Base-by-base conservation (phyloP, 768 basidiomycete genomes). In the Pulveroboletus sp. region DNA sequence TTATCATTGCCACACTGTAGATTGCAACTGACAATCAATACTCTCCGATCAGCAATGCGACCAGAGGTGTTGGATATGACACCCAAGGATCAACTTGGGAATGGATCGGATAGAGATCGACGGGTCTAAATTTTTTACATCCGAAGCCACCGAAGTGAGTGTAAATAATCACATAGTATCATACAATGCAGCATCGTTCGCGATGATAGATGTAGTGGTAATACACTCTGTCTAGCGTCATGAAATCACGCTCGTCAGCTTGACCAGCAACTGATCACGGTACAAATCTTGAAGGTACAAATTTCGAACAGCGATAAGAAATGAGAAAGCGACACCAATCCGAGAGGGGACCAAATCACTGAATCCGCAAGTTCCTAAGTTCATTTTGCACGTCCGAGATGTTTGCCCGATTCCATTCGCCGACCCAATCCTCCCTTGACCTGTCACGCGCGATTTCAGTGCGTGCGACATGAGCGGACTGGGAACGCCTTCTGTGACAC, bases 361-460 rank as follows among this genome's bases (percentile, higher is more conserved):
- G n/a, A 8, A 29, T 8, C 44, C 19, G 58, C 44, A 74, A 46
- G 34, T 49, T 59, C 23, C 73, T 59, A 29, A 74, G 64, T 47
- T 72, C 65, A 24, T 54, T 61, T 47, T 73, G 73, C 35, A 74
- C 73, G 24, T 73, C 70, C 39, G 51, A 51, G 26, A 74, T 74
- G 51, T 71, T 60, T 22, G 58, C 45, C 24, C 70, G 61, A 54
- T 74, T 74, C 73, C 73, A 74, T 49, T 72, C 71, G 43, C 73
- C 73, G 11, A 59, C 60, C 73, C 73, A 74, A 9, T 63, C 51
- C 43, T 52, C 47, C 27, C 23, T 43, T 2, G 50, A 22, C 43
- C 23, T 10, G 20, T n/a, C 17, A 14, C 45, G n/a, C 29, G 40
- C 39, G 4, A 2, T 23, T 8, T 50, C 35, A 24, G 45, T 45